Percentiles rank a stretch among this genome's conserved stretches.
Evolutionary conservation across 495 filamentous ascomycete species (phyloP).

Genomic region (Hyaloscypha finlandica): DNA sequence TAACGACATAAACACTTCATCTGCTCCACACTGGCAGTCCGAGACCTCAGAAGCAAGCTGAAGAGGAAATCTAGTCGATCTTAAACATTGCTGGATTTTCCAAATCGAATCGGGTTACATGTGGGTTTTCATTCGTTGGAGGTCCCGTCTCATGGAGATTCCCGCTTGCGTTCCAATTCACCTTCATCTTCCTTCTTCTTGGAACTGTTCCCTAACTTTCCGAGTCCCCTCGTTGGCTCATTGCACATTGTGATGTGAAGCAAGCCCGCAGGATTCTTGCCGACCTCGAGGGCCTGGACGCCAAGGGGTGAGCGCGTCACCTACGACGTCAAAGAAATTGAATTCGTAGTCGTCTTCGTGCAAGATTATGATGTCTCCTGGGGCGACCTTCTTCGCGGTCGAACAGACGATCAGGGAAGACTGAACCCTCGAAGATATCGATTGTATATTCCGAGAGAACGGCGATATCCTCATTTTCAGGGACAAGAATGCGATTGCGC

Average conservation of each 20-base stretch:
- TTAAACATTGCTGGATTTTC: conserved; percentile 62
- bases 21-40: conserved; percentile 65
- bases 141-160: conserved; percentile 37
- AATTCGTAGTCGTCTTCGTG: conserved; percentile 7
- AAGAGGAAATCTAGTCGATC: conserved; percentile 61
- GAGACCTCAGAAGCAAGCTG: conserved; percentile 61
- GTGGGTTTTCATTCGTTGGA: conserved; percentile 52
- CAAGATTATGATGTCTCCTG: conserved; percentile 6
- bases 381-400: conserved; percentile 9
- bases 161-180: conserved; percentile 49
- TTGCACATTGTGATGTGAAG: too few species aligned
- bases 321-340: conserved; percentile 9
- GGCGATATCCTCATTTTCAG: too few species aligned
- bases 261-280: too few species aligned
- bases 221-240: conserved; percentile 51
- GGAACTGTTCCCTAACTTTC: conserved; percentile 44
- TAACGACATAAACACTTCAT: conserved; percentile 66
- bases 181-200: conserved; percentile 45
- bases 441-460: too few species aligned
- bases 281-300: conserved; percentile 21
- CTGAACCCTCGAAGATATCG: too few species aligned
- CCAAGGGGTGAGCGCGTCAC: neutral
- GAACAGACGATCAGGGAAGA: neutral
- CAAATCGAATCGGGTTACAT: conserved; percentile 54
- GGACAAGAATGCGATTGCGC: too few species aligned